Percentiles rank a stretch among this genome's conserved stretches.
These are phyloP conservation scores for Waitea zeae DNA, from an alignment of 1,284 basidiomycete genomes.

Conservation along the genomic window DNA sequence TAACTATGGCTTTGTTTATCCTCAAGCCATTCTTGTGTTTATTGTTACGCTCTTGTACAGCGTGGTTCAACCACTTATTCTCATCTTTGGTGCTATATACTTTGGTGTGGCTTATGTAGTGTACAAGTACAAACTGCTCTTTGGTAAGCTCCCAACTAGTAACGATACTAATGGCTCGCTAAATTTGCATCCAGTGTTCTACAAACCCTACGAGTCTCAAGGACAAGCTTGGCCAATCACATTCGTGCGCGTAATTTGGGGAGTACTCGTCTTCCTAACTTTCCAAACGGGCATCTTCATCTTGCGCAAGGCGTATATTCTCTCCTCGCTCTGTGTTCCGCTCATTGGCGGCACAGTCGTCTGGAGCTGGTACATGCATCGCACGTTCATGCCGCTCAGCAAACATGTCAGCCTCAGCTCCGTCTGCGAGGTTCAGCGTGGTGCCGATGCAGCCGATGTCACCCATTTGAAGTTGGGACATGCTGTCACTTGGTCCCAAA, in stretches of 20 bases:
- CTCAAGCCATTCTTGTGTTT: slow-evolving; percentile 90
- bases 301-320: slow-evolving; percentile 59
- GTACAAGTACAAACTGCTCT: slow-evolving; percentile 95
- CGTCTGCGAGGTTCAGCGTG: slow-evolving; percentile 75
- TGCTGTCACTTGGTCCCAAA: slow-evolving; percentile 74
- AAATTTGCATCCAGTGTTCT: slow-evolving; percentile 46
- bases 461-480: slow-evolving; percentile 57
- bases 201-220: slow-evolving; percentile 85
- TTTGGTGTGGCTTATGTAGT: slow-evolving; percentile 89
- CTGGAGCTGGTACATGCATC: slow-evolving; percentile 69
- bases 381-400: slow-evolving; percentile 61
- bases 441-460: slow-evolving; percentile 67
- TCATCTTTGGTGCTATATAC: slow-evolving; percentile 89
- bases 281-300: slow-evolving; percentile 95
- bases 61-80: slow-evolving; percentile 86
- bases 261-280: slow-evolving; percentile 70
- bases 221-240: slow-evolving; percentile 93
- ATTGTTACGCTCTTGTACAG: slow-evolving; percentile 91
- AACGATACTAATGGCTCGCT: slow-evolving; percentile 2
- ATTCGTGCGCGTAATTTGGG: slow-evolving; percentile 77
- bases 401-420: slow-evolving; percentile 74
- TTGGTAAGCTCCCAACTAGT: slow-evolving; percentile 32
- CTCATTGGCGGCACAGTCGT: slow-evolving; percentile 60
- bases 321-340: slow-evolving; percentile 66
- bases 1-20: slow-evolving; percentile 87